A percentile compares a stretch with the other conserved stretches of the same genome.
phyloP scores from a whole-genome alignment of 2,329 filamentous ascomycete species.

The Cercospora citrullina region DNA sequence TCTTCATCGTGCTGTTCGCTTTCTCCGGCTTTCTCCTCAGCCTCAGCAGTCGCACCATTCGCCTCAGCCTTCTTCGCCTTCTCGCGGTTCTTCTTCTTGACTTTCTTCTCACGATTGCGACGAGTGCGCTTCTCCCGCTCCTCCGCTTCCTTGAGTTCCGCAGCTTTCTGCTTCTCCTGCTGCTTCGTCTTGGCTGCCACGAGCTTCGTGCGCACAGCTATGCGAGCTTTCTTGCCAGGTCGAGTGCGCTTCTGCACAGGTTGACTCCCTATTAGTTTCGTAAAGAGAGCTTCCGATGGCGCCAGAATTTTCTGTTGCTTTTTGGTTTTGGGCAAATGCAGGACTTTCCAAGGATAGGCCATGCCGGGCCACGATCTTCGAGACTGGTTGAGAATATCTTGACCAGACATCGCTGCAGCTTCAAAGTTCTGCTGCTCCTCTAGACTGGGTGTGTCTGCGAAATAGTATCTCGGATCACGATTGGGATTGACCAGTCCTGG shows the following conservation, averaged over 20 bases:
- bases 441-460: conserved; percentile 5
- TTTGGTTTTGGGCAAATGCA: conserved; percentile 21
- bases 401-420: conserved; percentile 22
- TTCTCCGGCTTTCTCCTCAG: neutral
- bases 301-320: conserved; percentile 17
- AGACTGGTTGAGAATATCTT: conserved; percentile 21
- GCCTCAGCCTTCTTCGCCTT: conserved; percentile 38
- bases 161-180: conserved; percentile 28
- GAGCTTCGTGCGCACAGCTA: conserved; percentile 33
- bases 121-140: conserved; percentile 39
- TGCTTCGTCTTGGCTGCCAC: conserved; percentile 27
- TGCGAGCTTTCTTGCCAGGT: conserved; percentile 37
- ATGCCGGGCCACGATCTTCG: conserved; percentile 22
- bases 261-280: conserved; percentile 8
- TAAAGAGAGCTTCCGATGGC: conserved; percentile 9
- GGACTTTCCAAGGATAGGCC: conserved; percentile 29
- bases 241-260: conserved; percentile 30
- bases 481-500: conserved; percentile 24
- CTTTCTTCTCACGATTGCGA: conserved; percentile 40
- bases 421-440: conserved; percentile 17
- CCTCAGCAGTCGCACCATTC: neutral
- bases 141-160: conserved; percentile 33
- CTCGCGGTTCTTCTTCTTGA: conserved; percentile 39
- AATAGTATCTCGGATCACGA: conserved; percentile 27
- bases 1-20: neutral